phyloP scores from a whole-genome alignment of 176 grass and related monocot species.

The Cymbopogon citratus region DNA sequence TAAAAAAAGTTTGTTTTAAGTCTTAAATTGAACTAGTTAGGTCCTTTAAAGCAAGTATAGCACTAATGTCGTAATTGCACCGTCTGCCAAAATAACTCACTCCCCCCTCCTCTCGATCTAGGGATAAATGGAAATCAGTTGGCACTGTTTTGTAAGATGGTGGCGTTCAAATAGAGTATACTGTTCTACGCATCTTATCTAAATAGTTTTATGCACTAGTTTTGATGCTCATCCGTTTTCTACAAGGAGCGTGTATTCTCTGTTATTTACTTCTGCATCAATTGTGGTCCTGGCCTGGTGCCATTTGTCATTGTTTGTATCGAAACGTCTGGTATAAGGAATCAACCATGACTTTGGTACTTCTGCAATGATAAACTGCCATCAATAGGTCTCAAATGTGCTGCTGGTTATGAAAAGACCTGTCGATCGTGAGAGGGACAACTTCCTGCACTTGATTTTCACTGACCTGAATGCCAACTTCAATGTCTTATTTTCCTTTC shows the following conservation, averaged over 20 bases:
- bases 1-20: background rate
- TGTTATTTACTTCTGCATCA: conserved; percentile 16
- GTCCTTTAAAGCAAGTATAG: background rate
- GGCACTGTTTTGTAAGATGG: background rate
- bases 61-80: background rate
- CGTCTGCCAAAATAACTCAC: background rate
- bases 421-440: conserved; percentile 18
- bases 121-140: background rate
- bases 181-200: conserved; percentile 11
- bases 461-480: background rate
- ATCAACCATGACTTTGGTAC: conserved; percentile 29
- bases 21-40: background rate
- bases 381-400: conserved; percentile 16
- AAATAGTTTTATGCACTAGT: too few species aligned
- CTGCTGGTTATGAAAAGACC: conserved; percentile 1
- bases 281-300: conserved; percentile 22
- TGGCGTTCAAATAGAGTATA: background rate
- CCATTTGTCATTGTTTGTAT: conserved; percentile 29
- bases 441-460: conserved; percentile 8
- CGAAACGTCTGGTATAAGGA: background rate
- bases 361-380: conserved; percentile 40
- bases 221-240: background rate
- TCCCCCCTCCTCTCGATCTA: too few species aligned
- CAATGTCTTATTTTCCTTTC: conserved; percentile 14
- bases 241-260: background rate